Base-by-base conservation (phyloP, 768 basidiomycete genomes). In the Kondoa subrosea region DNA sequence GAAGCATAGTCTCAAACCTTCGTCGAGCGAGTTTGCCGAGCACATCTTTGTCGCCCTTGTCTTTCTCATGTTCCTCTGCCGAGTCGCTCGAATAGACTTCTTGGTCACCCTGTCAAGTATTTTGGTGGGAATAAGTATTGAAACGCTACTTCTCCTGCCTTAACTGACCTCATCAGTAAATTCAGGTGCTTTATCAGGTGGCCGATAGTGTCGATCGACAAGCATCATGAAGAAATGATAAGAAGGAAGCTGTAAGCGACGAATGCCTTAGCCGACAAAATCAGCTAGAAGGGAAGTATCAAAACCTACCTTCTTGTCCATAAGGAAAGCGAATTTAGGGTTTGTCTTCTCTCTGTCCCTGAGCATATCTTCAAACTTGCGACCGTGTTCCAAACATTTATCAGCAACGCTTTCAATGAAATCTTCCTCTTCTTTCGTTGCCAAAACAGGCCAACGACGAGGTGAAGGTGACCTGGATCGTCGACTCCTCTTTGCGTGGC, bases 321-420 rank as follows among this genome's bases (percentile, higher is more conserved):
- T 78, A 73, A 99, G 83, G 81, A 99, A 99, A 68, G 91, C 91
- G 81, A 96, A 99, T 80, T 93, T 93, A 68, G 90, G 89, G 81
- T 97, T 95, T 71, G 85, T 83, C 79, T 89, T 88, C 78, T 95
- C 93, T 75, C 87, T 87, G 80, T 97, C 93, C 73, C 92, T 85
- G 77, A 99, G 88, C 80, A 91, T 91, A 76, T 91, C 88, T 79
- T 99, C 95, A 74, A 96, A 92, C 74, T 86, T 85, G 21, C 84
- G 84, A 3, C 93, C 93, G 73, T 93, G 71, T 30, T 72, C 87
- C 14, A 84, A 85, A 14, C 95, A 85, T 76, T 90, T 87, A 1
- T 82, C 83, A 25, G 91, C 90, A 2, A 95, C 90, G 16, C 87
- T 88, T 59, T 85, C 82, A 68, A 99, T 86, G 72, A 96, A 93